Base-by-base conservation (phyloP, 2,329 filamentous ascomycete species). In the Macrophomina phaseolina region DNA sequence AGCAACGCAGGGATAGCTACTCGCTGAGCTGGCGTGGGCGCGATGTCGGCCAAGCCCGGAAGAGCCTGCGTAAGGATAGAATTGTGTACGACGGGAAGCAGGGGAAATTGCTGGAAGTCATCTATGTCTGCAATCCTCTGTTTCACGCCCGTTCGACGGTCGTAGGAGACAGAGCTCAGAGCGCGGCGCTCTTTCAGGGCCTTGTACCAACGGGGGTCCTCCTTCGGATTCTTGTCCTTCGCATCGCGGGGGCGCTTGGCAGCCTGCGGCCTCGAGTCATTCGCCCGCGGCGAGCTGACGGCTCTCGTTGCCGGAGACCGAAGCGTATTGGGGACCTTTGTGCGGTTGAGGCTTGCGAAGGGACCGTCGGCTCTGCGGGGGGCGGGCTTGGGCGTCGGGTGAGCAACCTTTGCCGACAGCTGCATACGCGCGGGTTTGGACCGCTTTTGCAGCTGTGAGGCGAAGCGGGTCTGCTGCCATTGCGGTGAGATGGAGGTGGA, bases 141-240 rank as follows among this genome's bases (percentile, higher is more conserved):
- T 88, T 92, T 89, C 70, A 88, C 80, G 58, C 82, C 80, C n/a
- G 79, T 81, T 66, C 88, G 85, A 71, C 88, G 86, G 45, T 87
- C 87, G 75, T 97, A 97, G 0, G 92, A 87, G 4, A 98, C 84
- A 3, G 89, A 87, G 2, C 91, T 83, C 69, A 98, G 82, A 1
- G 91, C 85, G 62, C 89, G 88, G 77, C 97, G 94, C 94, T 98
- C 98, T 81, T 96, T 97, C 78, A 98, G 83, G 4, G 94, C 94
- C 76, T 96, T 62, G 58, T 62, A 62, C 58, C 58, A 62, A 11
- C 45, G 32, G 8, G 58, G 58, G n/a, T 62, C 58, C 4, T 62
- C 32, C 45, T 49, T 36, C 18, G 58, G 42, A 7, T n/a, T 32
- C 18, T 11, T 49, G 30, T 36, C 32, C 42, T 14, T 36, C 46